Percentiles rank a stretch among this genome's conserved stretches.
phyloP scores from a whole-genome alignment of 345 rosid species.

The Capsella bursapastoris region DNA sequence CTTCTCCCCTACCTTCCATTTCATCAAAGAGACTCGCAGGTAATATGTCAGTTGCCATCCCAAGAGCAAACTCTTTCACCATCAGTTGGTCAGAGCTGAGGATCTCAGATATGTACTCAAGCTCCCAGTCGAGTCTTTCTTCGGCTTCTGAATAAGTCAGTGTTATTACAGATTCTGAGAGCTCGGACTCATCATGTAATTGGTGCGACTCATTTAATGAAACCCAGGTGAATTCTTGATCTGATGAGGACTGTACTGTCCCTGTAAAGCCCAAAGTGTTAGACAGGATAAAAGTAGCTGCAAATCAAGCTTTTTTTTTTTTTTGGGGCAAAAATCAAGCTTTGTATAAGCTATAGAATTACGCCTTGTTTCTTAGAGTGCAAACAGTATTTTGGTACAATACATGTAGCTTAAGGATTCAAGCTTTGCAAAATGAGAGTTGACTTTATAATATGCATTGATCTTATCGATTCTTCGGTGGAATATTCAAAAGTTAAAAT shows the following conservation, averaged over 20 bases:
- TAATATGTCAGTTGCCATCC: slow-evolving; percentile 48
- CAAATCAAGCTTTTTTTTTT: slow-evolving; percentile 2
- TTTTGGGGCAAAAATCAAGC: no score
- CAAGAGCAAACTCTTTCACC: slow-evolving; percentile 53
- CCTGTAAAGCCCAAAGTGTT: slow-evolving; percentile 35
- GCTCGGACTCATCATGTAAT: slow-evolving; percentile 40
- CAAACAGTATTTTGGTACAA: background rate
- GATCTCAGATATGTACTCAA: slow-evolving; percentile 56
- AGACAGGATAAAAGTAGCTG: slow-evolving; percentile 9
- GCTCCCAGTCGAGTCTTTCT: slow-evolving; percentile 58
- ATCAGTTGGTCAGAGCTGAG: slow-evolving; percentile 50
- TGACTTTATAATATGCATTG: background rate
- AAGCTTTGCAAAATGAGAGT: slow-evolving; percentile 18
- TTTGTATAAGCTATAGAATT: background rate
- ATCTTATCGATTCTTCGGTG: background rate
- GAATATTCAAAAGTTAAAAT: background rate
- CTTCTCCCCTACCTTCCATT: slow-evolving; percentile 53
- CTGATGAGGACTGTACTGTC: slow-evolving; percentile 28
- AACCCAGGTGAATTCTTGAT: slow-evolving; percentile 39
- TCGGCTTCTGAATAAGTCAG: slow-evolving; percentile 37
- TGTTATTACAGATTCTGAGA: slow-evolving; percentile 46
- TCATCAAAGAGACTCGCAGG: slow-evolving; percentile 53
- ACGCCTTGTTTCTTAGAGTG: no score
- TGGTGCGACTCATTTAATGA: slow-evolving; percentile 42
- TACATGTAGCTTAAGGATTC: slow-evolving; percentile 11